Percentiles rank a stretch among this genome's conserved stretches.
These are phyloP conservation scores for Fragaria nilgerrensis DNA, from an alignment of 306 rosid genomes.

Conservation along the genomic window DNA sequence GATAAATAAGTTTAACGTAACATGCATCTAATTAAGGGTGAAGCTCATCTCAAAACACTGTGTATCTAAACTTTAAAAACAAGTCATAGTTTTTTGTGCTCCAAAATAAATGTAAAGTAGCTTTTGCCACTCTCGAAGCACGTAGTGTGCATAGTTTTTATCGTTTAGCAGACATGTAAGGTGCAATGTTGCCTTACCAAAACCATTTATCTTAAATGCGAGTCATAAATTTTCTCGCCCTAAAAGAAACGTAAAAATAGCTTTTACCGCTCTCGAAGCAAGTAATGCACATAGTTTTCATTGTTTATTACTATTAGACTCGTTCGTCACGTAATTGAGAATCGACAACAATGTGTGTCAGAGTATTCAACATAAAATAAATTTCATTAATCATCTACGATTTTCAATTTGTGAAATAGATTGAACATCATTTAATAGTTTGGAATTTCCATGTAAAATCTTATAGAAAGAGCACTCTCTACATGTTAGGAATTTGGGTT, in stretches of 20 bases:
- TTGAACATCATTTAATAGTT: not conserved
- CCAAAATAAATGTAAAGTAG: too few relatives aligned
- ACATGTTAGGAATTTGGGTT: not conserved
- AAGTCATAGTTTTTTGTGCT: too few relatives aligned
- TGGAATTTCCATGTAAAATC: not conserved
- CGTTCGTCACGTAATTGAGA: rapidly evolving
- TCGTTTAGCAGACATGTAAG: too few relatives aligned
- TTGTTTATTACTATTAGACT: not conserved
- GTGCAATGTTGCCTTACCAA: too few relatives aligned
- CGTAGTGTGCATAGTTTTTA: too few relatives aligned
- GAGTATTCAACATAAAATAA: not conserved
- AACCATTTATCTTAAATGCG: not conserved
- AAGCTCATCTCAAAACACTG: too few relatives aligned
- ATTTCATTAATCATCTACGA: not conserved
- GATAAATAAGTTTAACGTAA: too few relatives aligned
- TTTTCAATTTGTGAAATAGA: not conserved
- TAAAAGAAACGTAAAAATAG: not conserved
- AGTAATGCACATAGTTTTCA: not conserved
- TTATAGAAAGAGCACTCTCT: not conserved
- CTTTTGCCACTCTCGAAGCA: too few relatives aligned
- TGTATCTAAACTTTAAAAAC: too few relatives aligned
- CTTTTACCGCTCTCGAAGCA: not conserved
- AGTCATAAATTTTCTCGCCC: not conserved
- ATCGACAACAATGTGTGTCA: not conserved
- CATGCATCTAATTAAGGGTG: too few relatives aligned